phyloP scores from a whole-genome alignment of 148 eudicot species.

The Spergularia bocconei region DNA sequence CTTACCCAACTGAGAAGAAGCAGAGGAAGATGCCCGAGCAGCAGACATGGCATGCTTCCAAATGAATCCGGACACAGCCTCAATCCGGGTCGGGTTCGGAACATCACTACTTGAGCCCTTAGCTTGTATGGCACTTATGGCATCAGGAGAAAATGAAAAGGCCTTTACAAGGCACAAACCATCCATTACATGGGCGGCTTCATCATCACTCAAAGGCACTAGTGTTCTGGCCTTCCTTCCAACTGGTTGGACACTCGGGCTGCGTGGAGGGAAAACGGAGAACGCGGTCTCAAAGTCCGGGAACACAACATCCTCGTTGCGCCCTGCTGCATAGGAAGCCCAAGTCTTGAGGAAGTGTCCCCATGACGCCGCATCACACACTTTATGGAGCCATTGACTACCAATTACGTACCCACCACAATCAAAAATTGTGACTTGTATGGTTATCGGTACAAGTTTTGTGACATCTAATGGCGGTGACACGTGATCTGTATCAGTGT shows the following conservation, averaged over 20 bases:
- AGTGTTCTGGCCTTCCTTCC: too few species aligned
- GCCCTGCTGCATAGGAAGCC: conserved; percentile 27
- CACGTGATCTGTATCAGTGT: background rate
- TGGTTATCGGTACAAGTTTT: conserved; percentile 2
- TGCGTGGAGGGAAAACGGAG: conserved; percentile 14
- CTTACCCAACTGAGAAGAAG: background rate
- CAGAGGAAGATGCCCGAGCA: background rate
- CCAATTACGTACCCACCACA: conserved; percentile 67
- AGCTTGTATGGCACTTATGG: conserved; percentile 30
- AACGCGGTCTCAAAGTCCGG: background rate
- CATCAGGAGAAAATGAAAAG: background rate
- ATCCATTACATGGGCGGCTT: background rate
- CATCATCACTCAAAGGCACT: background rate
- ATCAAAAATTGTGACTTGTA: conserved; percentile 46
- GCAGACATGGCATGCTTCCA: conserved; percentile 48
- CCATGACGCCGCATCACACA: conserved; percentile 48
- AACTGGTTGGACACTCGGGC: background rate
- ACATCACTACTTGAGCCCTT: conserved; percentile 17
- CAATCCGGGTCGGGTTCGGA: conserved; percentile 41
- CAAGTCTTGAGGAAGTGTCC: conserved; percentile 42
- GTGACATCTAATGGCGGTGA: background rate
- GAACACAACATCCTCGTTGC: background rate
- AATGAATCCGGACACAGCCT: conserved; percentile 47
- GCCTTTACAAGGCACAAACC: background rate
- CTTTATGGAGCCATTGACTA: conserved; percentile 45